Evolutionary conservation across 805 yeast genomes (phyloP), one percentile per base, ranked within the genome.

Genomic region (Saccharomycopsis sp.): DNA sequence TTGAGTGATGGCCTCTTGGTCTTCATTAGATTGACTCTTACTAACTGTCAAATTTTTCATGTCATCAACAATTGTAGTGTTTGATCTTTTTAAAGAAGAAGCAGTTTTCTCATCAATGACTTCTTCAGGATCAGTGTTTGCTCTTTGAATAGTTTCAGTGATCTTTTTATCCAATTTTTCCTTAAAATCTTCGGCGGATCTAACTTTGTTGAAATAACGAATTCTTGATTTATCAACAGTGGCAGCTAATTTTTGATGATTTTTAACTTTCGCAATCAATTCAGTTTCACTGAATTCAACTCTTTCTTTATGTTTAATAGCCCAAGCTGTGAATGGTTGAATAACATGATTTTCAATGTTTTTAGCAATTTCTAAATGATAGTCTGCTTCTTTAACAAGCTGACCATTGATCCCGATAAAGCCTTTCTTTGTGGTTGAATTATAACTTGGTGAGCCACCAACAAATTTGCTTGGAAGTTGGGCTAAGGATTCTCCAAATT

Each of bases 201-300:
- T 67, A 60, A 93, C 85, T 57, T 81, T 82, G 61, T 79, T 83
- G 68, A 82, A 85, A 59, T 86, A 86, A 45, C 72, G 73, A 60
- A 75, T 79, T 59, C 79, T 86, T 36, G 68, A 55, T 52, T 71
- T 69, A 37, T 76, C 83, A 42, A 80, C 76, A 28, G 62, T 60
- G 11, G 60, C 58, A 51, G 68, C 63, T 32, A 66, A 70, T 42
- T 63, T 67, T 38, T 75, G 74, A 59, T 75, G 83, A 39, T 62
- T 66, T 53, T 71, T 72, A 37, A 75, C 68, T 51, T 75, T 77
- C 17, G 64, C 68, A 40, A 64, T 61, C 33, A 85, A 62, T 4
- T 70, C 66, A 45, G 70, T 66, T 44, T 79, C 81, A 14, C 85
- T 76, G 54, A 72, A 75, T 32, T 73, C 77, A 1, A 86, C 71